Conservation (phyloP, 179 eudicot species). For the Carnegiea gigantea region DNA sequence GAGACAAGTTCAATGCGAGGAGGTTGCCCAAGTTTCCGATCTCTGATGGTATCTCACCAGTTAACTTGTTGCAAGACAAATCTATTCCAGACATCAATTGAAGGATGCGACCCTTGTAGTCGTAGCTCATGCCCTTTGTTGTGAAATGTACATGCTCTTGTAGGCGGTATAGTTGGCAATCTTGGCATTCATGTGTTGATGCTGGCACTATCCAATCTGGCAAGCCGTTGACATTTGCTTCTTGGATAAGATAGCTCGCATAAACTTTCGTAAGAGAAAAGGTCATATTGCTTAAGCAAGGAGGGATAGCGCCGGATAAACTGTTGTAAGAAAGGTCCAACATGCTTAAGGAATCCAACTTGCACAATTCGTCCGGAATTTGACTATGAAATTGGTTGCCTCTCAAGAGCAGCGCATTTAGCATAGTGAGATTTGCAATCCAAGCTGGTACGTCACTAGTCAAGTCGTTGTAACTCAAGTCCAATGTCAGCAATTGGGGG, state of each 20-base stretch:
- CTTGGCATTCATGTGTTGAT: no score
- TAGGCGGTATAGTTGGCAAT: no score
- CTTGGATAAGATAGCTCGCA: no score
- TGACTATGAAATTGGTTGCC: neutral
- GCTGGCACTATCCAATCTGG: neutral
- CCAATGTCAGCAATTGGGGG: neutral
- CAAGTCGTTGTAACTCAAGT: neutral
- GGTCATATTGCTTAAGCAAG: neutral
- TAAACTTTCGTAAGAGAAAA: neutral
- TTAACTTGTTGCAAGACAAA: neutral
- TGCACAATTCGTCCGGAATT: neutral
- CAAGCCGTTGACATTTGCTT: no score
- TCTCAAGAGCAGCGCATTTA: neutral
- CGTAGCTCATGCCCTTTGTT: neutral
- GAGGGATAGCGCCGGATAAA: neutral
- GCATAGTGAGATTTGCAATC: neutral
- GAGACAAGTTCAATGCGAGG: neutral
- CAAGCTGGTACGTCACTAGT: neutral
- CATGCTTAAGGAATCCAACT: neutral
- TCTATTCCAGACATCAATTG: neutral
- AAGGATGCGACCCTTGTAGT: neutral
- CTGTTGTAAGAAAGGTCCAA: neutral
- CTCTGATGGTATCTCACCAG: neutral
- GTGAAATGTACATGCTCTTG: neutral
- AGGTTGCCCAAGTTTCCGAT: neutral